Percentiles rank a stretch among this genome's conserved stretches.
These are phyloP conservation scores for Aspergillus indologenus DNA, from an alignment of 495 filamentous ascomycete species.

Conservation along the genomic window DNA sequence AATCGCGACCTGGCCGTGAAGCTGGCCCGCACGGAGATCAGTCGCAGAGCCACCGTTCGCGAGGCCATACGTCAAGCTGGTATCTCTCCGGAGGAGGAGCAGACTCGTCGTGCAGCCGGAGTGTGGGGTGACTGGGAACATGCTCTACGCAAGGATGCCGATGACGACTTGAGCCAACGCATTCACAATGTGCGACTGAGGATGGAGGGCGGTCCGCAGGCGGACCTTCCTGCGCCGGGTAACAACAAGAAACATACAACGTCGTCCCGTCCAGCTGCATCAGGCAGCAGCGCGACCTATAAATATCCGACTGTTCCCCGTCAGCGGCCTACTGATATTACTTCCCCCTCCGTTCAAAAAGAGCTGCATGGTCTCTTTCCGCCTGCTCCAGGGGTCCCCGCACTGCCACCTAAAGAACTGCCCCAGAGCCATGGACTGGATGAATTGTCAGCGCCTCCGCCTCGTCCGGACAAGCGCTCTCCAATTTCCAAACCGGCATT, in stretches of 20 bases:
- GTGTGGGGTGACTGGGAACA: conserved; percentile 62
- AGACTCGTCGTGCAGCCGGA: conserved; percentile 55
- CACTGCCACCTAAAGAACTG: conserved; percentile 49
- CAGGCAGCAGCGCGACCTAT: conserved; percentile 29
- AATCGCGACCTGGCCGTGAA: conserved; percentile 75
- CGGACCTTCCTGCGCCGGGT: conserved; percentile 7
- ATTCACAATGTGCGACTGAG: conserved; percentile 45
- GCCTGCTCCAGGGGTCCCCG: conserved; percentile 39
- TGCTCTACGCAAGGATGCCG: conserved; percentile 28
- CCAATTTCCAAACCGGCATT: conserved; percentile 8
- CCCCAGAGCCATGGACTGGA: conserved; percentile 19
- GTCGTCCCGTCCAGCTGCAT: conserved; percentile 16
- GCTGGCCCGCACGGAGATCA: conserved; percentile 71
- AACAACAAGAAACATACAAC: background rate
- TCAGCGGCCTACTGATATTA: conserved; percentile 32
- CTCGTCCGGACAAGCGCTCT: conserved; percentile 32
- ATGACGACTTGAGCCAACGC: conserved; percentile 43
- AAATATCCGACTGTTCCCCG: conserved; percentile 56
- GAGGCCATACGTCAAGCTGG: conserved; percentile 54
- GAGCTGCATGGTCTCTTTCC: conserved; percentile 21
- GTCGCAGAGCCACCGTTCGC: conserved; percentile 59
- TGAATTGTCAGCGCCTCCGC: conserved; percentile 24
- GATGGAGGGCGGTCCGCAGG: conserved; percentile 27
- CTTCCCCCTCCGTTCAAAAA: conserved; percentile 14
- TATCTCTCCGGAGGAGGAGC: conserved; percentile 52